Evolutionary conservation across 495 filamentous ascomycete genomes (phyloP), one percentile per base, ranked within the genome.

Genomic region (Talaromyces trachyspermus): DNA sequence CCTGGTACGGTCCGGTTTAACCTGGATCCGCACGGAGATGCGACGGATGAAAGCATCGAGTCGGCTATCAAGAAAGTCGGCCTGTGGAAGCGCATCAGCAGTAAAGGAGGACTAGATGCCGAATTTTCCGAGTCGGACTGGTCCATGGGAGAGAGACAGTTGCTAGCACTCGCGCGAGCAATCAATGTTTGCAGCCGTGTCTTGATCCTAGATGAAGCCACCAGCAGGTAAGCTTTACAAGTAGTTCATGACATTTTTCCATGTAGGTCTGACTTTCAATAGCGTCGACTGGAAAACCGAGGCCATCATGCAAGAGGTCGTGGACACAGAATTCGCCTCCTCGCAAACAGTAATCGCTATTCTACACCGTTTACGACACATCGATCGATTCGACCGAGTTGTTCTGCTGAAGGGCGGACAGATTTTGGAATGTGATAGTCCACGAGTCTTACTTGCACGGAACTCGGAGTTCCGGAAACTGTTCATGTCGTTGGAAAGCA

Each of bases 331-430:
- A 45, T 80, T 85, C 58, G n/a, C n/a, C n/a, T 59, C 55, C 14
- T 63, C 63, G 0, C 69, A 75, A 49, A 85, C 80, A 4, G 69
- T 85, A 29, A 59, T 85, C 41, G 68, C 79, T 8, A 72, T 86
- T 3, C 75, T 80, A 0, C 82, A 85, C 56, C 70, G 74, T 27
- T 64, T 85, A 9, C 71, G 76, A 17, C 76, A 74, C 0, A 76
- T 80, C 49, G 49, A 73, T 11, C 76, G 80, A 48, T 74, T 59
- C 49, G 75, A 77, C 54, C 63, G 60, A 43, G 56, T 78, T n/a
- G 58, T 69, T 20, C 61, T 78, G 15, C 50, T 77, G 27, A 66
- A 71, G 5, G 59, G 57, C 6, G 74, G 74, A 15, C 57, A 48
- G 8, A 47, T 78, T n/a, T 56, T 69, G 7, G 73, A 77, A 46